Evolutionary conservation across 1,284 basidiomycete genomes (phyloP).

Genomic region (Apiotrichum montevideense): DNA sequence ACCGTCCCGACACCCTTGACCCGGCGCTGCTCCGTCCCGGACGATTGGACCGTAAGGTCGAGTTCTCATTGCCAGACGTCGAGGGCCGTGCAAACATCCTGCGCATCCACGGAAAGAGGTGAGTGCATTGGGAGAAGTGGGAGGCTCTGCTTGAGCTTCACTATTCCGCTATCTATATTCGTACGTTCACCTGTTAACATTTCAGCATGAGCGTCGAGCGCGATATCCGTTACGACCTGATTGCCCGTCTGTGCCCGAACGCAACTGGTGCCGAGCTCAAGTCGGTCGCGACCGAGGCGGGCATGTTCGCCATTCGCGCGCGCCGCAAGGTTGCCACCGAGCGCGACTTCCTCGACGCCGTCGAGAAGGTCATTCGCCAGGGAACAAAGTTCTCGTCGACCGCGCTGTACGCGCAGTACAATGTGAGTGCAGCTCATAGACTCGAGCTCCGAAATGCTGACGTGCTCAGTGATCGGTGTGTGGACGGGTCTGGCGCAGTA

Average conservation of each 20-base stretch:
- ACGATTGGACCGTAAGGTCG: constrained; percentile 89
- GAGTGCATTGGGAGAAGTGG: no score
- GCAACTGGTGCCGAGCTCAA: constrained; percentile 96
- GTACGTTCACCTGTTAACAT: no score
- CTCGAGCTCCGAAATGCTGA: no score
- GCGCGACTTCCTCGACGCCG: constrained; percentile 93
- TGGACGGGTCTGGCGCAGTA: background rate
- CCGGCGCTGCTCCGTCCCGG: constrained; percentile 94
- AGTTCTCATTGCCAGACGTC: constrained; percentile 91
- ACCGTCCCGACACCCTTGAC: constrained; percentile 96
- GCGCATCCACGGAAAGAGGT: constrained; percentile 93
- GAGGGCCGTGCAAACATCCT: constrained; percentile 96
- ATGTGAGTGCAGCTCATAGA: background rate
- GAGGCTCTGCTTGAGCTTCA: no score
- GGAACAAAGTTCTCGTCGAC: constrained; percentile 94
- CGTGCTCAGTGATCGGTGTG: no score
- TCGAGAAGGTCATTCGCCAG: constrained; percentile 96
- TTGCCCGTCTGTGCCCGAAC: constrained; percentile 94
- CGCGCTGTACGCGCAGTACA: constrained; percentile 50
- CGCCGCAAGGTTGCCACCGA: constrained; percentile 95
- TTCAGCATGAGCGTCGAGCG: constrained; percentile 98
- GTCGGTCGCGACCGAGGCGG: constrained; percentile 96
- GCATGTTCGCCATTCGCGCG: constrained; percentile 98
- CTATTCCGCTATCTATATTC: no score
- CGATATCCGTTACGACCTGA: constrained; percentile 95